Evolutionary conservation across 2,329 filamentous ascomycete genomes (phyloP).

Genomic region (Ophiostoma triangulosporum): DNA sequence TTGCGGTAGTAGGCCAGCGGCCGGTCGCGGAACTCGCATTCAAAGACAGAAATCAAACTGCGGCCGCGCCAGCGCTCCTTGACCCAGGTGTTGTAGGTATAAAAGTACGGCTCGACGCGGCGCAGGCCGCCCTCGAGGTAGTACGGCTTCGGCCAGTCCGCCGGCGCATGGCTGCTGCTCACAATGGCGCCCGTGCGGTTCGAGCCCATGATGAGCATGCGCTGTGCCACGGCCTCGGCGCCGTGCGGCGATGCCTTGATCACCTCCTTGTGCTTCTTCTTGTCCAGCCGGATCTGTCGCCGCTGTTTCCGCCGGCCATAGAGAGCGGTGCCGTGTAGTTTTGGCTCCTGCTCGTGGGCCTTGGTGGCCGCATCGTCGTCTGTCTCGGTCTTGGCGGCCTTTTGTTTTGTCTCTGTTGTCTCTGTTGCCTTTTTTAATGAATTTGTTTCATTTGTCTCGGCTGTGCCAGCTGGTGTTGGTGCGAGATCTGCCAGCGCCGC

Average conservation of each 20-base stretch:
- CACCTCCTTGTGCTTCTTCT: background rate
- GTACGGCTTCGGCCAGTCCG: constrained; percentile 51
- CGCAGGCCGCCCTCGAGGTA: constrained; percentile 72
- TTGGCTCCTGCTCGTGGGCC: constrained; percentile 1
- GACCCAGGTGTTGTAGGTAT: constrained; percentile 87
- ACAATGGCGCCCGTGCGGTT: background rate
- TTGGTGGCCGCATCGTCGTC: constrained; percentile 9
- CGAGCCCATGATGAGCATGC: background rate
- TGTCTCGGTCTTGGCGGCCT: constrained; percentile 5
- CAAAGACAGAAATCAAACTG: constrained; percentile 73
- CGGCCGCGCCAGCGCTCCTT: constrained; percentile 87
- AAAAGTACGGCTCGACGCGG: constrained; percentile 76
- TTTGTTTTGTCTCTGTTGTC: background rate
- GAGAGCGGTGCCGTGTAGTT: background rate
- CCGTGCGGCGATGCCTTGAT: background rate
- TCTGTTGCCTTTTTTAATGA: background rate
- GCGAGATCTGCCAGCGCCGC: background rate
- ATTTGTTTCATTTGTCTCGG: background rate
- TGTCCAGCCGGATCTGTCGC: background rate
- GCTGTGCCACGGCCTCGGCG: background rate
- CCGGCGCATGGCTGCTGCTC: background rate
- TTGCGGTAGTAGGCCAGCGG: constrained; percentile 74
- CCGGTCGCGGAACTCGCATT: constrained; percentile 82
- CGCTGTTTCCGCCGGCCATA: background rate
- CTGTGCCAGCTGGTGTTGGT: background rate